Base-by-base conservation (phyloP, 108 stramenopile genomes). In the Nitzschia sp. region DNA sequence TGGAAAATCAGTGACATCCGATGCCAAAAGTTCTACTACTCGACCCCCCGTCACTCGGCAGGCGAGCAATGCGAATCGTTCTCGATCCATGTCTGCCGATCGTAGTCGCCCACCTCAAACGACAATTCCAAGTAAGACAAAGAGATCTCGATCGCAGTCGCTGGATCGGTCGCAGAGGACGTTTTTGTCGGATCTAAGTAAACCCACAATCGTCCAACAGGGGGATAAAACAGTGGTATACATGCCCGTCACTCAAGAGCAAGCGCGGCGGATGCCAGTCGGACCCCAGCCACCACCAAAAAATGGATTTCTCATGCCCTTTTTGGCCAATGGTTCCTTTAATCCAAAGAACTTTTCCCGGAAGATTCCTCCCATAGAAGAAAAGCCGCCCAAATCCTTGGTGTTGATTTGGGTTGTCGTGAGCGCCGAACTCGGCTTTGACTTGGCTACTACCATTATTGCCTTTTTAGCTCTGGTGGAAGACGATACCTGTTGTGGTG, bases 381-480 rank as follows among this genome's bases (percentile, higher is more conserved):
- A 54, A 55, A 54, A 60, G 25, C 46, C 38, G 18, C n/a, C 58
- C 13, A n/a, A 54, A 42, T 24, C 46, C 8, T 54, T 72, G 32
- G 71, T 63, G 1, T 29, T 74, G 42, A 65, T 74, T 48, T 74
- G 73, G 73, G 19, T 74, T 17, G 33, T 74, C 2, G 65, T 74
- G 27, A 45, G 35, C 6, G 64, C 65, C 29, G 73, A 74, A 35
- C 30, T 74, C 2, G 56, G 17, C 1, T 66, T 74, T 55, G 73
- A 74, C 51, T 48, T 74, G 29, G 65, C 27, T 24, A 59, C 73
- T 18, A 74, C 73, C 4, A 74, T 74, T 38, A 74, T 74, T 59
- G 55, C 73, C 35, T 74, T 74, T 48, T 21, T 26, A 34, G 25
- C 55, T 5, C 33, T 74, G 26, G 8, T 74, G 18, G 34, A 66